phyloP scores from a whole-genome alignment of 2,329 filamentous ascomycete species.

The Calcarisporium arbuscula region DNA sequence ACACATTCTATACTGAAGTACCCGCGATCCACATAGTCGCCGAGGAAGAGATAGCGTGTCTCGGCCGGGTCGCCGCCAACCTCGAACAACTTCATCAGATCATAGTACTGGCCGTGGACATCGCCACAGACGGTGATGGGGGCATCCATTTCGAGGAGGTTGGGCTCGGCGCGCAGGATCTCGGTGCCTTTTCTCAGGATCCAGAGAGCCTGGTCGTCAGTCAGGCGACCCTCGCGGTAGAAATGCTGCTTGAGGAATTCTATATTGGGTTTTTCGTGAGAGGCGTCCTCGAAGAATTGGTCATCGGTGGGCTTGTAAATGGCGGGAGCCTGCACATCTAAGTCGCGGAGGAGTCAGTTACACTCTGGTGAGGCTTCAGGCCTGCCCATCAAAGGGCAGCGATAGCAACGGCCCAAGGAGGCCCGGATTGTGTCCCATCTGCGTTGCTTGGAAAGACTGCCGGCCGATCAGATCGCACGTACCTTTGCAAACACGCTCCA shows the following conservation, averaged over 20 bases:
- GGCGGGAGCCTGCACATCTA: slow-evolving; percentile 96
- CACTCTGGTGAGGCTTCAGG: background rate
- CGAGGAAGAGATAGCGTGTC: slow-evolving; percentile 93
- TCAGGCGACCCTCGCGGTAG: slow-evolving; percentile 93
- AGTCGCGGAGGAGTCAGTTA: slow-evolving; percentile 9
- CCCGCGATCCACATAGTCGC: slow-evolving; percentile 95
- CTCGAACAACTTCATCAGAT: slow-evolving; percentile 99
- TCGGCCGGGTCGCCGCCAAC: slow-evolving; percentile 95
- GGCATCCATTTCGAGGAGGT: slow-evolving; percentile 97
- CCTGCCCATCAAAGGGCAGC: too few relatives aligned
- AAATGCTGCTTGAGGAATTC: slow-evolving; percentile 97
- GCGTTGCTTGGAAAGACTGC: too few relatives aligned
- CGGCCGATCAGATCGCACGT: slow-evolving; percentile 23
- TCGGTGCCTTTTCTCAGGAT: slow-evolving; percentile 87
- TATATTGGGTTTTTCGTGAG: slow-evolving; percentile 83
- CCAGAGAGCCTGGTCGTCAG: slow-evolving; percentile 94
- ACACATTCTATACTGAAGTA: slow-evolving; percentile 99
- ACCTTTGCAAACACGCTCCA: slow-evolving; percentile 99
- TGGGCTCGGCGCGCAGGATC: slow-evolving; percentile 82
- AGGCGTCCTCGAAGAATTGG: slow-evolving; percentile 85
- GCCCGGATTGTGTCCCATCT: too few relatives aligned
- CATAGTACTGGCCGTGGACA: slow-evolving; percentile 98
- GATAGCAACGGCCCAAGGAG: background rate
- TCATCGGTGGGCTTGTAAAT: slow-evolving; percentile 89
- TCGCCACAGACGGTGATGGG: slow-evolving; percentile 98